Base-by-base conservation (phyloP, 2,329 filamentous ascomycete genomes). In the Arachnomyces sp. region DNA sequence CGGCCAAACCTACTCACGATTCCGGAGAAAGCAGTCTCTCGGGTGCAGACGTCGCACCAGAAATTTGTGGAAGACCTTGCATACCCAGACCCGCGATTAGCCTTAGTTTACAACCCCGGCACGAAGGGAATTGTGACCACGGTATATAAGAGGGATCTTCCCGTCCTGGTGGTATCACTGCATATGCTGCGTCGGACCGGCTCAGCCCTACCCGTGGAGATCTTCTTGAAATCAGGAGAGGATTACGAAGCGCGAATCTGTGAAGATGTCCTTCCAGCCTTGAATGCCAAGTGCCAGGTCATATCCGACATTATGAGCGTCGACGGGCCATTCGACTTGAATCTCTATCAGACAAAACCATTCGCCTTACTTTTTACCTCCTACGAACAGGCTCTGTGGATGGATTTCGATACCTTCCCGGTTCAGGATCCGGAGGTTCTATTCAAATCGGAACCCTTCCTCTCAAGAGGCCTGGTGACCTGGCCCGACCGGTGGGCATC, bases 321-420 rank as follows among this genome's bases (percentile, higher is more conserved):
- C 13, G 34, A 38, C 8, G 29, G 31, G 16, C 18, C 33, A 3
- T 50, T 59, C 7, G 48, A 55, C 21, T 62, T 73, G 38, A 57
- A 55, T 15, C 60, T 66, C 39, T 77, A 67, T 51, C 75, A 79
- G 50, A 71, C 72, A 60, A 78, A 79, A 53, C 65, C 72, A 29
- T 71, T 78, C 46, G 65, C 75, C 3, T 68, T 79, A 13, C 60
- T 80, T 2, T 72, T 78, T 45, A 77, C 75, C 1, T 72, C 73
- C 3, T 80, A 78, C 47, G 71, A 77, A 51, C 67, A 77, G 39
- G 66, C 77, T 8, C 62, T 80, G 13, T 77, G 75, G 56, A 68
- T 80, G 51, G 76, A 80, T 50, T 71, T 72, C 40, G 75, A 78
- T 50, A 67, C 66, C 44, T 75, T 77, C 49, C 73, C 75, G 9